Evolutionary conservation across 1,284 basidiomycete genomes (phyloP).

Genomic region (Cystobasidium pallidum): DNA sequence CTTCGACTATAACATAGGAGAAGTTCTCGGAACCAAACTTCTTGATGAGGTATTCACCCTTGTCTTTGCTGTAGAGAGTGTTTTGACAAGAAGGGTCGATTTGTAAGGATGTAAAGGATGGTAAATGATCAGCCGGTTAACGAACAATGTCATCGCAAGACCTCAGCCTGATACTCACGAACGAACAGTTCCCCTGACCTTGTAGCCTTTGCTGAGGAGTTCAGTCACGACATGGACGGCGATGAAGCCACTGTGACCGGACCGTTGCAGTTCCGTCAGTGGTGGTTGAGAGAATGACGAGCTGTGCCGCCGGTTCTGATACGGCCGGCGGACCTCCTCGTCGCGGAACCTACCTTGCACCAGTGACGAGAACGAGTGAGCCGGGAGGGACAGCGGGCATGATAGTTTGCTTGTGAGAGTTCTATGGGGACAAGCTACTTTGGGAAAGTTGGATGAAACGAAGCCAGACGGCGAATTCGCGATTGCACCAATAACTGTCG

Average conservation of each 20-base stretch:
- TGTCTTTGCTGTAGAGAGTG: conserved; percentile 51
- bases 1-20: conserved; percentile 56
- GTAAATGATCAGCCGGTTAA: conserved; percentile 7
- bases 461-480: too few relatives aligned
- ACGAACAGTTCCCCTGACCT: conserved; percentile 59
- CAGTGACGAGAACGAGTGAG: conserved; percentile 35
- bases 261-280: not conserved
- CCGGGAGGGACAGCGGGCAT: conserved; percentile 36
- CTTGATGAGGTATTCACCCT: conserved; percentile 58
- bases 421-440: too few relatives aligned
- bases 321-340: not conserved
- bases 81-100: not conserved
- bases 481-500: too few relatives aligned
- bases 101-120: not conserved
- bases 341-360: conserved; percentile 30
- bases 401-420: not conserved
- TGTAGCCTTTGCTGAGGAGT: conserved; percentile 55
- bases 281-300: not conserved
- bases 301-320: not conserved
- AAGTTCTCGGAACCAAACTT: conserved; percentile 54
- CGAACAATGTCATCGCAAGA: too few relatives aligned
- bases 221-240: conserved; percentile 54
- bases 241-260: conserved; percentile 46
- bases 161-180: conserved; percentile 19
- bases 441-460: too few relatives aligned